Evolutionary conservation across 768 basidiomycete genomes (phyloP).

Genomic region (Dioszegia aurantiaca): DNA sequence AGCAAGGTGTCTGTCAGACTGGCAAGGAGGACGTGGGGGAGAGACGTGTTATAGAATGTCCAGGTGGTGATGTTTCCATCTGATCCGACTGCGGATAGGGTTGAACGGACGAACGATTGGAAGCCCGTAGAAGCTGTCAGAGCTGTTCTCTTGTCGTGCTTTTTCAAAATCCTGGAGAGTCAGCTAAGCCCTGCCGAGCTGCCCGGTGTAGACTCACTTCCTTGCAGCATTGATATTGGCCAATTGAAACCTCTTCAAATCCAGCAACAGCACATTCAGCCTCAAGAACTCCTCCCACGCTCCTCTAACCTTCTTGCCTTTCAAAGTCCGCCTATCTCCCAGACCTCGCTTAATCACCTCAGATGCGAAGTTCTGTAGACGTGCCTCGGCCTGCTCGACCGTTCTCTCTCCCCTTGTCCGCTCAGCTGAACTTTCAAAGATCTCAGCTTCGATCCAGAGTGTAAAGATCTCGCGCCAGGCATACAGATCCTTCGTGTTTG

Average conservation of each 20-base stretch:
- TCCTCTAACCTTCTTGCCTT: constrained; percentile 59
- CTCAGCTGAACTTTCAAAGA: constrained; percentile 75
- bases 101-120: constrained; percentile 54
- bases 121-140: constrained; percentile 60
- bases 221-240: constrained; percentile 85
- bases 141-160: constrained; percentile 84
- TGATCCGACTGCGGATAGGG: constrained; percentile 35
- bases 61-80: constrained; percentile 50
- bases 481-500: constrained; percentile 64
- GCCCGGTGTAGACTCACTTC: constrained; percentile 56
- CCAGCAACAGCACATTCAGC: constrained; percentile 73
- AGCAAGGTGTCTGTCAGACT: constrained; percentile 77
- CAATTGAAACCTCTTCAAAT: constrained; percentile 79
- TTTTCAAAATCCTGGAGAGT: constrained; percentile 62
- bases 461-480: constrained; percentile 87
- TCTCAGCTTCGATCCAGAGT: constrained; percentile 76
- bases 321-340: constrained; percentile 60
- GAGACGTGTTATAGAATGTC: constrained; percentile 54
- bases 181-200: background rate
- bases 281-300: constrained; percentile 70
- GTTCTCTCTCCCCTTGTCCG: constrained; percentile 64
- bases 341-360: constrained; percentile 62
- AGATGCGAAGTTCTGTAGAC: constrained; percentile 64
- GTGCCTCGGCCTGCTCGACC: constrained; percentile 66
- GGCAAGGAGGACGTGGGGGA: constrained; percentile 70